Base-by-base conservation (phyloP, 2,329 filamentous ascomycete species). In the Curvularia sp. region DNA sequence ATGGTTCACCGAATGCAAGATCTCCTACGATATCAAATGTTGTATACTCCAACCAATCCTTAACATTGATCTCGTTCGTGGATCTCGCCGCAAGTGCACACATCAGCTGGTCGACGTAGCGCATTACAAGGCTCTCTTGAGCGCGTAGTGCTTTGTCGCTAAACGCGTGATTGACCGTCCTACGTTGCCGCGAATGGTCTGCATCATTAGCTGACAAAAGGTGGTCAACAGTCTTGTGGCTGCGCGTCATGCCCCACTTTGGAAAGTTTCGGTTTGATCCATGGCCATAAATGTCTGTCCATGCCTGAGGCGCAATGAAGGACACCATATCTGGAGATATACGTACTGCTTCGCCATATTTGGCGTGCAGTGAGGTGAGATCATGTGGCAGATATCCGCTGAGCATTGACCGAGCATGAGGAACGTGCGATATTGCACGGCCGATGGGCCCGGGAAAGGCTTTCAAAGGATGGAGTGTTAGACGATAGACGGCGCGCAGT, bases 11-110 rank as follows among this genome's bases (percentile, higher is more conserved):
- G 48, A 81, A 80, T 0, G 73, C 67, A 0, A 81, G 54, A 31
- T 81, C 77, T 0, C 78, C 78, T 41, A 81, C 75, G 18, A 80
- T 71, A 53, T 81, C 78, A 51, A 80, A 80, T 1, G 75, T 75
- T 1, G 71, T 70, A 43, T 65, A 78, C 26, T 77, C 77, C 44
- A 69, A 71, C 72, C 75, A 80, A 6, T 51, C 38, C 28, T 38
- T 33, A 24, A 59, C 49, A 24, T 62, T 51, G 8, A 50, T 20
- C 8, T 35, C 46, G 10, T 3, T 24, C 5, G 12, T 3, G 3
- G 35, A 31, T 5, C 15, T 12, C 7, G 44, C 26, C 18, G 33
- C 18, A 18, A 49, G 24, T 15, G 24, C 49, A 10, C 5, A 43
- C n/a, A 50, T 54, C 0, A 61, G 35, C 15, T 68, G 55, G 42